phyloP scores from a whole-genome alignment of 2,329 filamentous ascomycete genomes.

The Xylariales sp. region DNA sequence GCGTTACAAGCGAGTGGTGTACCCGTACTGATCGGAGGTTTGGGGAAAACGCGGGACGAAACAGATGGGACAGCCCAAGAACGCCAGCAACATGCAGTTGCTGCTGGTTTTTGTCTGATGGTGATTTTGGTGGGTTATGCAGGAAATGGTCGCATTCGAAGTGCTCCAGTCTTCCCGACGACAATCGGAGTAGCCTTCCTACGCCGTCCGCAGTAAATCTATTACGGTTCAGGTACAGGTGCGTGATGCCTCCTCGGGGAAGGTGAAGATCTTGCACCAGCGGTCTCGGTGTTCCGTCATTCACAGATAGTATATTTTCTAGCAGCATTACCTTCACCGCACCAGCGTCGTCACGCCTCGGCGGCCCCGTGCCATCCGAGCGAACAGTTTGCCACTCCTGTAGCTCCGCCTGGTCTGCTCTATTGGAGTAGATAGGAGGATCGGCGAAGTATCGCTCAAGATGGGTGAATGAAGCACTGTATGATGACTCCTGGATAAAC shows the following conservation, averaged over 20 bases:
- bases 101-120: conserved; percentile 45
- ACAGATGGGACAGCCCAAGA: conserved; percentile 58
- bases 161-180: conserved; percentile 61
- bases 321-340: conserved; percentile 49
- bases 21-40: conserved; percentile 65
- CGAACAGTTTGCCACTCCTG: conserved; percentile 50
- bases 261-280: conserved; percentile 44
- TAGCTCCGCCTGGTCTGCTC: conserved; percentile 39
- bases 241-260: conserved; percentile 58
- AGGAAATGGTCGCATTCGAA: conserved; percentile 63
- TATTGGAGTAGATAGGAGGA: conserved; percentile 56
- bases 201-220: conserved; percentile 58
- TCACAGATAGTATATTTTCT: conserved; percentile 35
- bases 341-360: conserved; percentile 51
- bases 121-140: conserved; percentile 30
- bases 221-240: conserved; percentile 65
- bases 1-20: conserved; percentile 71
- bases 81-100: conserved; percentile 56
- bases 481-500: conserved; percentile 60
- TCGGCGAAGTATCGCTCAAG: conserved; percentile 62
- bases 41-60: conserved; percentile 64
- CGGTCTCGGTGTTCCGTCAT: conserved; percentile 34
- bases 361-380: conserved; percentile 50
- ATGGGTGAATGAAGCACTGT: conserved; percentile 58
- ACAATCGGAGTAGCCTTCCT: conserved; percentile 56